Conservation (phyloP, 2,329 filamentous ascomycete genomes). For the Penicillium expansum region DNA sequence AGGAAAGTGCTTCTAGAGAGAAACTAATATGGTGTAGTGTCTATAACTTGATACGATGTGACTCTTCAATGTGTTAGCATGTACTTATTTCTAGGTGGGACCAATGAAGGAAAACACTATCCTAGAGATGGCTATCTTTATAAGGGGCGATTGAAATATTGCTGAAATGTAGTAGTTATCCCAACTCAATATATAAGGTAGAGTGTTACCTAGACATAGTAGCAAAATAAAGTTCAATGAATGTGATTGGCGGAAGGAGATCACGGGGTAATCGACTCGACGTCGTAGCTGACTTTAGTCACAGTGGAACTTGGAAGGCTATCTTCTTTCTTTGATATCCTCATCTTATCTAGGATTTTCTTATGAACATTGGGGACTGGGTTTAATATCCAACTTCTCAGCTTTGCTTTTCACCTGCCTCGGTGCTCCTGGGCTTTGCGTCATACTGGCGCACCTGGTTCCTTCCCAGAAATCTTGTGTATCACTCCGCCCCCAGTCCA, state of each 20-base stretch:
- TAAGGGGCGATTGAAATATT: too few relatives aligned
- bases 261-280: constrained; percentile 9
- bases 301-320: neutral
- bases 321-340: neutral
- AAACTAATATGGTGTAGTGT: too few relatives aligned
- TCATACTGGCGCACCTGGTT: constrained; percentile 37
- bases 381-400: neutral
- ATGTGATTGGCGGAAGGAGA: constrained; percentile 4
- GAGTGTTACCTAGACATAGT: too few relatives aligned
- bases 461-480: constrained; percentile 28
- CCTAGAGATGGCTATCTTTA: too few relatives aligned
- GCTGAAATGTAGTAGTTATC: too few relatives aligned
- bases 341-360: neutral
- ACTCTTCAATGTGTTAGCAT: too few relatives aligned
- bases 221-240: neutral
- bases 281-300: constrained; percentile 13
- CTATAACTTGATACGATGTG: too few relatives aligned
- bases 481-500: constrained; percentile 23
- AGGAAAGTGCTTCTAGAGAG: too few relatives aligned
- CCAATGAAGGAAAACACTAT: too few relatives aligned
- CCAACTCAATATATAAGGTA: too few relatives aligned
- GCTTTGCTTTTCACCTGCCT: neutral
- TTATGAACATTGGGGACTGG: neutral
- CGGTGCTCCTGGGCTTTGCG: constrained; percentile 31
- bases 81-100: too few relatives aligned